Percentiles rank a stretch among this genome's conserved stretches.
phyloP scores from a whole-genome alignment of 2,329 filamentous ascomycete genomes.

The Ophiostoma populinum region DNA sequence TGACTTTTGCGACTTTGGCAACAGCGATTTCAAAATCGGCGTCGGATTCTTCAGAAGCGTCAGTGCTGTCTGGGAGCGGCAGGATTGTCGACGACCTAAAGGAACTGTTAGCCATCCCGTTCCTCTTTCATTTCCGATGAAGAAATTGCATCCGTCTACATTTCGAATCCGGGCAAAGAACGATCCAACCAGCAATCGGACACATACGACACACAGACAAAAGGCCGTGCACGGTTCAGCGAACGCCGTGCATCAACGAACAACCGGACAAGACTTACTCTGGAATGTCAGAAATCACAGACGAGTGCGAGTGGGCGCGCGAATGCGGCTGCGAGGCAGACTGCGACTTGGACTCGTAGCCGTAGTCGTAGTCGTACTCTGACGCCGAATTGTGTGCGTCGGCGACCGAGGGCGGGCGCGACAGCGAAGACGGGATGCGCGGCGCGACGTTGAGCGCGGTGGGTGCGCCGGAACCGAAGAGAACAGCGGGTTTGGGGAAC shows the following conservation, averaged over 20 bases:
- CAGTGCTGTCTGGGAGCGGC: no score
- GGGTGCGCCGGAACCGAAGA: neutral
- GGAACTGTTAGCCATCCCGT: no score
- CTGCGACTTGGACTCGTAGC: neutral
- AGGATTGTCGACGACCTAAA: no score
- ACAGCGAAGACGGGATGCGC: slow-evolving; percentile 5
- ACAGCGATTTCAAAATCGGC: slow-evolving; percentile 1
- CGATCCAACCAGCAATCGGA: no score
- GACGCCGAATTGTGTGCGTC: no score
- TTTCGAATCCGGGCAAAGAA: no score
- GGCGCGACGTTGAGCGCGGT: neutral
- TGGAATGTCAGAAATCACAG: neutral
- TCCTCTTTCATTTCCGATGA: no score
- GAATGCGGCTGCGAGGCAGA: no score
- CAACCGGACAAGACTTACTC: neutral
- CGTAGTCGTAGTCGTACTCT: neutral
- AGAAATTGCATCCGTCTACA: no score
- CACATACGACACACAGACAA: neutral
- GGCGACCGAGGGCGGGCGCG: slow-evolving; percentile 5
- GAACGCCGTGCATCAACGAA: neutral
- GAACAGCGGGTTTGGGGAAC: slow-evolving; percentile 21
- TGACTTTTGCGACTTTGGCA: neutral
- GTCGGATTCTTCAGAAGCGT: neutral
- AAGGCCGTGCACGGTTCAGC: neutral
- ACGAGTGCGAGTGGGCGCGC: neutral